Conservation (phyloP, 1,284 basidiomycete species). For the Trichosporon sp. region DNA sequence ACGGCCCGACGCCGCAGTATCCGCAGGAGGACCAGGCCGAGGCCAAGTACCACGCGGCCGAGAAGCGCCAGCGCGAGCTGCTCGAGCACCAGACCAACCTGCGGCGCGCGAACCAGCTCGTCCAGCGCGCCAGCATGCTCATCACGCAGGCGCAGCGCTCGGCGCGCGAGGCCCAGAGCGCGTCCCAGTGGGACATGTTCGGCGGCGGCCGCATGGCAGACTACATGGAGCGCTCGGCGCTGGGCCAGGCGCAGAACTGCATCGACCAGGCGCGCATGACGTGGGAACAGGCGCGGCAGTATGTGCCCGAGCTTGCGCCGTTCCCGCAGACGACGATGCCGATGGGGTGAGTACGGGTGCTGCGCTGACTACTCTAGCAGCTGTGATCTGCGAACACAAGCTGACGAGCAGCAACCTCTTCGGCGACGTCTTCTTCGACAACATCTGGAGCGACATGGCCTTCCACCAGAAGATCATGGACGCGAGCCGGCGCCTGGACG, state of each 20-base stretch:
- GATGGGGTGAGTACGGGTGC: conserved; percentile 18
- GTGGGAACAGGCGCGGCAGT: conserved; percentile 18
- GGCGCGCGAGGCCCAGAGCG: neutral
- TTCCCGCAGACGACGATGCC: conserved; percentile 14
- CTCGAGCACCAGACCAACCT: conserved; percentile 10
- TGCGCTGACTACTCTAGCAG: too few relatives aligned
- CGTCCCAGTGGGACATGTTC: conserved; percentile 8
- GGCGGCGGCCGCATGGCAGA: conserved; percentile 10
- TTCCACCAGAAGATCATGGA: conserved; percentile 24
- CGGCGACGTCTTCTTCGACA: conserved; percentile 27
- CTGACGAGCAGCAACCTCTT: conserved; percentile 13
- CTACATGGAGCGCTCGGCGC: conserved; percentile 14
- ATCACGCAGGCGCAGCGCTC: conserved; percentile 11
- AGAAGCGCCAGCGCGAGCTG: conserved; percentile 7
- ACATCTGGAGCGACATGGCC: conserved; percentile 22
- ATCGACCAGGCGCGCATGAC: conserved; percentile 20
- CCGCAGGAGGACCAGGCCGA: conserved; percentile 24
- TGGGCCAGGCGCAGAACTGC: conserved; percentile 21
- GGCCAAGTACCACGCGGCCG: neutral
- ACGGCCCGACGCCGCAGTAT: conserved; percentile 19
- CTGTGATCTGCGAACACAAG: neutral
- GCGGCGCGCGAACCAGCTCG: conserved; percentile 16
- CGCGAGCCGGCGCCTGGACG: neutral
- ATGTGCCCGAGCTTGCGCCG: conserved; percentile 17
- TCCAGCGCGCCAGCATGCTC: conserved; percentile 16